Base-by-base conservation (phyloP, 169 alveolate genomes). In the Eimeria necatrix region DNA sequence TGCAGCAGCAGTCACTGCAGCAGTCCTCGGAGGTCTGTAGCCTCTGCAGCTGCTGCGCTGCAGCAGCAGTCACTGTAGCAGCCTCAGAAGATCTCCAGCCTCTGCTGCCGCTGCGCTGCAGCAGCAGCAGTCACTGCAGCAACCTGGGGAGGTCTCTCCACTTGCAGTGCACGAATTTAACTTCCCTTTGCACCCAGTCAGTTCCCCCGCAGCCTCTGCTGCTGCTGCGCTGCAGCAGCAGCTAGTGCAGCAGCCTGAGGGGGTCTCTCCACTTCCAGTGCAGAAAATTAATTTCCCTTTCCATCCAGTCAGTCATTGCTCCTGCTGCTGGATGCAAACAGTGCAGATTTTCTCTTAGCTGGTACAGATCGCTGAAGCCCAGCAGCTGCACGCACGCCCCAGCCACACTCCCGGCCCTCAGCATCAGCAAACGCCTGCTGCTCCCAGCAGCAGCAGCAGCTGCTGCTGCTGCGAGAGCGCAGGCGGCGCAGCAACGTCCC, bases 211-310 rank as follows among this genome's bases (percentile, higher is more conserved):
- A 3, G 96, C 95, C 16, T 81, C 93, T 24, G 96, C 94, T 4
- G 96, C 89, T 22, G 96, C n/a, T n/a, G n/a, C n/a, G n/a, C n/a
- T n/a, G n/a, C n/a, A n/a, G n/a, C 59, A 8, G 22, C n/a, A n/a
- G 7, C 48, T 51, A 97, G 64, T 97, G 98, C 61, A 97, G 94
- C 41, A 97, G 97, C 64, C 98, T 64, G 59, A 97, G 60, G 22
- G 98, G 98, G 70, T 97, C 98, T 26, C 98, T 95, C 97, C 98
- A 97, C 93, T 97, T 97, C 98, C 98, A 97, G 93, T 97, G 98
- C 61, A 97, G 59, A 81, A 95, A 97, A 93, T 97, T 97, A 74
- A 97, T 96, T 80, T 96, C 97, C 6, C 98, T 96, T 93, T 97
- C 98, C 95, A 96, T 81, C 87, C 91, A 94, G 88, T 97, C 98